These are phyloP conservation scores for Picea abies DNA, from an alignment of 83 land plant genomes.

Conservation along the genomic window DNA sequence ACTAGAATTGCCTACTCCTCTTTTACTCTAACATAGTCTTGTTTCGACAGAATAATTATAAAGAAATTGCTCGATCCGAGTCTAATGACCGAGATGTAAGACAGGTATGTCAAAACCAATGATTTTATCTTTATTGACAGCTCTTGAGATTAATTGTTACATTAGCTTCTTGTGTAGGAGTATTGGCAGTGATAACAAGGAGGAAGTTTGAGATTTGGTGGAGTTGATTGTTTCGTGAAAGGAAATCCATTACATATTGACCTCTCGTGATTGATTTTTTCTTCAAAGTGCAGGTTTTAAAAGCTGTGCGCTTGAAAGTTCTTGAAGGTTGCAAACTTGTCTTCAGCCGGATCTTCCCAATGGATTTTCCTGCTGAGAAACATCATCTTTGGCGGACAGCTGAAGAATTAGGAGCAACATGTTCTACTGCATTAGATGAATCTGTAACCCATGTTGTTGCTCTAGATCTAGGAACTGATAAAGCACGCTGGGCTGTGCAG, in stretches of 20 bases:
- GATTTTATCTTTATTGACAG: not conserved
- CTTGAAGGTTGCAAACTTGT: slow-evolving; percentile 78
- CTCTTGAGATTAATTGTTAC: not conserved
- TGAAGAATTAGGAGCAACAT: slow-evolving; percentile 83
- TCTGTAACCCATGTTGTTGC: slow-evolving; percentile 93
- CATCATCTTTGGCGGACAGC: slow-evolving; percentile 79
- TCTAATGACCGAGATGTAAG: slow-evolving; percentile 10
- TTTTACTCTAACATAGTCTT: not conserved
- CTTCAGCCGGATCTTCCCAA: slow-evolving; percentile 76
- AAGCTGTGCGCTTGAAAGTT: slow-evolving; percentile 42
- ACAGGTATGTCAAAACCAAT: not conserved
- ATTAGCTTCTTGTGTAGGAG: not conserved
- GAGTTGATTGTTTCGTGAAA: not conserved
- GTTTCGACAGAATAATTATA: slow-evolving; percentile 7
- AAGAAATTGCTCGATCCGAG: not conserved
- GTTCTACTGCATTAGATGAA: slow-evolving; percentile 53
- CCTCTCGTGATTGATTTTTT: not conserved
- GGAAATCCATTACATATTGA: not conserved
- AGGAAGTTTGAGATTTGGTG: not conserved
- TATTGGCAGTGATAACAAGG: not conserved
- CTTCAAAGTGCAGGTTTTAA: slow-evolving; percentile 51
- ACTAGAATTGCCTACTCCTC: not conserved
- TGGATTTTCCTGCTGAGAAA: slow-evolving; percentile 34
- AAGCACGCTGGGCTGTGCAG: slow-evolving; percentile 87
- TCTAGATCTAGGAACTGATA: slow-evolving; percentile 71